Conservation (phyloP, 768 basidiomycete genomes). For the Roridomyces roridus region DNA sequence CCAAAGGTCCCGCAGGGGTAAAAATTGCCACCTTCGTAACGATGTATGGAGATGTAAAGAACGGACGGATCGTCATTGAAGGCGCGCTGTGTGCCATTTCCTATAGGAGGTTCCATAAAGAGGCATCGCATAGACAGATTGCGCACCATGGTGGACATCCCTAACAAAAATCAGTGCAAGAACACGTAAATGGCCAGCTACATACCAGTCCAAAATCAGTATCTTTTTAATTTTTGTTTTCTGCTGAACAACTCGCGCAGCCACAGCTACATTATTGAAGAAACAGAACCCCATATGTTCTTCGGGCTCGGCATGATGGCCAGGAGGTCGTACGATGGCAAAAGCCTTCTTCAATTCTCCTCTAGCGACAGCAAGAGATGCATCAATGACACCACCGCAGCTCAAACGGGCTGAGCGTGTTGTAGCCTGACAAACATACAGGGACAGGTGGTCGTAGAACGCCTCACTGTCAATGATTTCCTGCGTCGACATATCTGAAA, state of each 20-base stretch:
- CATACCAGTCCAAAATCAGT: constrained; percentile 94
- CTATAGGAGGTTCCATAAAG: no score
- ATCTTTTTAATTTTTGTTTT: constrained; percentile 76
- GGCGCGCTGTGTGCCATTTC: constrained; percentile 96
- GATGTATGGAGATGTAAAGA: constrained; percentile 93
- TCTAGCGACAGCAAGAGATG: constrained; percentile 83
- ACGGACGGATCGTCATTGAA: constrained; percentile 94
- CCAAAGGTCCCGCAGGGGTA: constrained; percentile 96
- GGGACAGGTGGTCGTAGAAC: constrained; percentile 90
- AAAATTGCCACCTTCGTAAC: constrained; percentile 90
- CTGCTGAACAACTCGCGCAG: constrained; percentile 81
- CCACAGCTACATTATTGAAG: constrained; percentile 98
- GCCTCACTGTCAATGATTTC: constrained; percentile 75
- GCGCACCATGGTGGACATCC: constrained; percentile 93
- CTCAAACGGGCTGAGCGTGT: constrained; percentile 86
- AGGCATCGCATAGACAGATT: no score
- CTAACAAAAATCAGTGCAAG: constrained; percentile 44
- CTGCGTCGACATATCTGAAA: constrained; percentile 74
- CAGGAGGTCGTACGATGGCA: constrained; percentile 96
- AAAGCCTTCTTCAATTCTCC: constrained; percentile 83
- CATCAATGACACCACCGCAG: constrained; percentile 95
- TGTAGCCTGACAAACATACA: constrained; percentile 89
- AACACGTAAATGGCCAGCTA: constrained; percentile 11
- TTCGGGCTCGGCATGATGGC: constrained; percentile 98
- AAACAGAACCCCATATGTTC: constrained; percentile 99